Percentiles rank a stretch among this genome's conserved stretches.
Evolutionary conservation across 2,329 filamentous ascomycete genomes (phyloP).

Genomic region (Blastomyces emzantsi): DNA sequence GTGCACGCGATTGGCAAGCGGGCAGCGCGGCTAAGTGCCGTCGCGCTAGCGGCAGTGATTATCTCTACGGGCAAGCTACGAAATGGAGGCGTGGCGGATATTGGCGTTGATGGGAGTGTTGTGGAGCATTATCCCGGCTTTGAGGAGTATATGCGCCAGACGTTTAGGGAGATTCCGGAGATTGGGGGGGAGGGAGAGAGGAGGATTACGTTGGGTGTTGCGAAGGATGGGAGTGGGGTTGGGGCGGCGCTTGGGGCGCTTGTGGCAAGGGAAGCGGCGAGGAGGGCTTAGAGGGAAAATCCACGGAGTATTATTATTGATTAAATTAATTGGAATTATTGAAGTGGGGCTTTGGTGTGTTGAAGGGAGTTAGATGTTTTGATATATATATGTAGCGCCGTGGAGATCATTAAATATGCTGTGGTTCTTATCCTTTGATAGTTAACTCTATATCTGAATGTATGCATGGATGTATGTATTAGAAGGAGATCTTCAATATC

Average conservation of each 20-base stretch:
- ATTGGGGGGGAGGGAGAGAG: constrained; percentile 72
- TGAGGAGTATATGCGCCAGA: constrained; percentile 77
- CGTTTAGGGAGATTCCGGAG: constrained; percentile 63
- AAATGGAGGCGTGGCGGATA: constrained; percentile 64
- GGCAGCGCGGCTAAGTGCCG: constrained; percentile 76
- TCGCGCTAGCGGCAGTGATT: constrained; percentile 77
- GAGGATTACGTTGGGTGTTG: constrained; percentile 86
- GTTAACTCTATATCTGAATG: too few species aligned
- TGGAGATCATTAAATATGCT: too few species aligned
- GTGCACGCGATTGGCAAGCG: constrained; percentile 78
- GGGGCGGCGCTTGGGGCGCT: constrained; percentile 91
- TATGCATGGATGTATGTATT: too few species aligned
- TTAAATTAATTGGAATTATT: too few species aligned
- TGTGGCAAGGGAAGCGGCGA: constrained; percentile 57
- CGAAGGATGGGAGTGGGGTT: constrained; percentile 93
- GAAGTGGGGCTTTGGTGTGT: too few species aligned
- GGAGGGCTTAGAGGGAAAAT: background rate
- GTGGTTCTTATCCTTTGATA: too few species aligned
- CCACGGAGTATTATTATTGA: too few species aligned
- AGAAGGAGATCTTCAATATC: too few species aligned
- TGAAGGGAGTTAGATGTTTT: too few species aligned
- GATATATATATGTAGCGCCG: too few species aligned
- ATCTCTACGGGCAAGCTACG: constrained; percentile 69
- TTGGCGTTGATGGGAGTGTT: constrained; percentile 88
- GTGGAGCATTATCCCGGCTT: constrained; percentile 96